phyloP scores from a whole-genome alignment of 371 early-diverging fungal genomes.

The Mortierella sp. region DNA sequence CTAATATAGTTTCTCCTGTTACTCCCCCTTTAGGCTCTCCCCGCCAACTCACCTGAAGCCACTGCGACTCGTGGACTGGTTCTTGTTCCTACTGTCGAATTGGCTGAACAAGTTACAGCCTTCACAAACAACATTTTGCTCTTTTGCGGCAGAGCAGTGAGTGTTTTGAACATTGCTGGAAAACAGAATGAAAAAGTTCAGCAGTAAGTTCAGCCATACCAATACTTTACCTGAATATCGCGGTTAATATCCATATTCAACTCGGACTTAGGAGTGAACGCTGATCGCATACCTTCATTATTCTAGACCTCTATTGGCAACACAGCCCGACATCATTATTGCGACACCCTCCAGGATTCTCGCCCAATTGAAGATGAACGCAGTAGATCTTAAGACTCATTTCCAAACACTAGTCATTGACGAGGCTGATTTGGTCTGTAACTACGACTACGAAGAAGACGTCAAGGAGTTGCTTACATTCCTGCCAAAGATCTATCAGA shows the following conservation, averaged over 20 bases:
- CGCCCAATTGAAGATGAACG: slow-evolving; percentile 75
- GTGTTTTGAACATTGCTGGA: slow-evolving; percentile 80
- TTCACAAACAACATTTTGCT: slow-evolving; percentile 79
- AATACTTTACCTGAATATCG: neutral
- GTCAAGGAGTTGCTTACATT: slow-evolving; percentile 75
- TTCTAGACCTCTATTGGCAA: slow-evolving; percentile 82
- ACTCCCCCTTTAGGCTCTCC: slow-evolving; percentile 28
- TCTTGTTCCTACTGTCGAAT: slow-evolving; percentile 97
- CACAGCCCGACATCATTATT: slow-evolving; percentile 87
- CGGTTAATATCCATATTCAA: neutral
- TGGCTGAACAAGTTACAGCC: slow-evolving; percentile 92
- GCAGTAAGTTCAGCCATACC: slow-evolving; percentile 59
- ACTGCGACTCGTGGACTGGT: slow-evolving; percentile 68
- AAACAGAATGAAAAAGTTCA: slow-evolving; percentile 73
- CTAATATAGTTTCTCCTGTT: neutral
- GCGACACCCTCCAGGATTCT: slow-evolving; percentile 86
- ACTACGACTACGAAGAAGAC: slow-evolving; percentile 94
- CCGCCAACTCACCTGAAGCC: slow-evolving; percentile 45
- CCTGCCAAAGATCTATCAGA: slow-evolving; percentile 89
- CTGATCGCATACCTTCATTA: neutral
- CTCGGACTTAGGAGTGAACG: neutral
- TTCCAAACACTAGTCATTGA: slow-evolving; percentile 93
- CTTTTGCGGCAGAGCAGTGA: slow-evolving; percentile 79
- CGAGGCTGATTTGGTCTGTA: slow-evolving; percentile 94
- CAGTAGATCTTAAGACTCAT: slow-evolving; percentile 68